Evolutionary conservation across 257 asterid species (phyloP).

Genomic region (Nicotiana undulata): DNA sequence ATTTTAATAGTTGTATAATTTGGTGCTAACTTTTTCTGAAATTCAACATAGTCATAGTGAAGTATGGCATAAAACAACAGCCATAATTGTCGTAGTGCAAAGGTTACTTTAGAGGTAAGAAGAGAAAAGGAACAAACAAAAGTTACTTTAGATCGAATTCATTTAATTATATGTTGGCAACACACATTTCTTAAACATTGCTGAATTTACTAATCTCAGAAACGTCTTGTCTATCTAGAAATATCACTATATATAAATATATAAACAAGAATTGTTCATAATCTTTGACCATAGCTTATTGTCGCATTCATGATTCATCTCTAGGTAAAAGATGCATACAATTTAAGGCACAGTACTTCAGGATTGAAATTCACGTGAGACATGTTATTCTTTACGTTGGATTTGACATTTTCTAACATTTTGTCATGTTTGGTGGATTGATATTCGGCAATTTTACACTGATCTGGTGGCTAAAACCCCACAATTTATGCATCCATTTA

Average conservation of each 20-base stretch:
- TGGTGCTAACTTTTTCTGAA: background rate
- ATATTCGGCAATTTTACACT: background rate
- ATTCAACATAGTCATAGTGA: background rate
- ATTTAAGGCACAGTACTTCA: background rate
- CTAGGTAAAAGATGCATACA: no score
- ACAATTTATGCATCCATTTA: background rate
- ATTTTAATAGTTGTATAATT: no score
- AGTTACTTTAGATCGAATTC: background rate
- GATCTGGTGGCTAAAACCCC: background rate
- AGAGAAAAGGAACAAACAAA: background rate
- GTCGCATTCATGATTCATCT: background rate
- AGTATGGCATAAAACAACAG: background rate
- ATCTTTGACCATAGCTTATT: background rate
- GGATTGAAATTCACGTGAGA: background rate
- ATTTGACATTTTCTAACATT: background rate
- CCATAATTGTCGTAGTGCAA: background rate
- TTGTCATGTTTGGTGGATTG: conserved; percentile 2
- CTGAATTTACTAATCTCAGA: background rate
- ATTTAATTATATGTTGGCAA: background rate
- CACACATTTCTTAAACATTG: background rate
- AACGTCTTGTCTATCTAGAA: background rate
- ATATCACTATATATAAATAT: background rate
- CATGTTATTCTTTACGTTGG: background rate
- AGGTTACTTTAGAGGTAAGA: background rate
- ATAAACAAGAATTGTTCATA: background rate